Percentiles rank a stretch among this genome's conserved stretches.
Conservation (phyloP, 2,329 filamentous ascomycete species). For the Colletotrichum sp. region DNA sequence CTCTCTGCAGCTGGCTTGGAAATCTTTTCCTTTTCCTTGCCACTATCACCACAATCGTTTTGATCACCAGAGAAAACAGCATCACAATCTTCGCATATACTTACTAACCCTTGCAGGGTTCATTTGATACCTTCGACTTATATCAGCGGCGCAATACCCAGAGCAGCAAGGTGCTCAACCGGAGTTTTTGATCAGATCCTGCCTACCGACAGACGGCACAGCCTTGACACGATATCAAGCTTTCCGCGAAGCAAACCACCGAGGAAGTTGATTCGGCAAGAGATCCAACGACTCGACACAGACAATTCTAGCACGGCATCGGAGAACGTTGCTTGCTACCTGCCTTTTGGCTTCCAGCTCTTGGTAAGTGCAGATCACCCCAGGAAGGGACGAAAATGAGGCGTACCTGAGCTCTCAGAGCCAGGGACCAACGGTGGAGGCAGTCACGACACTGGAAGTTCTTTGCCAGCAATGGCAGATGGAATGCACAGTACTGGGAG, state of each 20-base stretch:
- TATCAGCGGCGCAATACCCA: not conserved
- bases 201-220: not conserved
- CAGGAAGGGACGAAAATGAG: not conserved
- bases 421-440: not conserved
- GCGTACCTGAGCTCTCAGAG: not conserved
- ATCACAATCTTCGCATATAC: not conserved
- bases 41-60: not conserved
- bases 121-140: not conserved
- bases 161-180: not conserved
- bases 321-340: not conserved
- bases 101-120: not conserved
- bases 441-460: not conserved
- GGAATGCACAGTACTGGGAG: not conserved
- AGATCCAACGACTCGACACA: not conserved
- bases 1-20: not conserved
- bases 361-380: not conserved
- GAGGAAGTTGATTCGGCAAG: not conserved
- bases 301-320: not conserved
- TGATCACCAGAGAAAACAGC: not conserved
- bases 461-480: not conserved
- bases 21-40: not conserved
- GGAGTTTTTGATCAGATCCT: not conserved
- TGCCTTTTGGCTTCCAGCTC: not conserved
- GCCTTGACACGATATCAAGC: not conserved
- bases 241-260: not conserved